A percentile compares a stretch with the other conserved stretches of the same genome.
Conservation (phyloP, 192 early-diverging fungal species). For the Backusella parvicylindrica region DNA sequence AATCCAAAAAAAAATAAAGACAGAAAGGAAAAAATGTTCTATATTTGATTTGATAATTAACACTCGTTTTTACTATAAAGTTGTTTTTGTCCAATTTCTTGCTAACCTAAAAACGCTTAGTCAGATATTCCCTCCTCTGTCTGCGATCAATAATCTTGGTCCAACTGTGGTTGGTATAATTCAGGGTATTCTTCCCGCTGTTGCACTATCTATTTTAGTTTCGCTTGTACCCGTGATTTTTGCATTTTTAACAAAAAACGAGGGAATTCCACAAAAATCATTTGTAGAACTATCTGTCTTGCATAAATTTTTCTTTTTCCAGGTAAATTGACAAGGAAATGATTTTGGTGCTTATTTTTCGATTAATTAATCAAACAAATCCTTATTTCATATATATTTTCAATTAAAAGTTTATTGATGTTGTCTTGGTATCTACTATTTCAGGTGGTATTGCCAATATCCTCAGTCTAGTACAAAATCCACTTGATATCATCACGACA, state of each 20-base stretch:
- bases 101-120: conserved; percentile 48
- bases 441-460: conserved; percentile 47
- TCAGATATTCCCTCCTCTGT: conserved; percentile 48
- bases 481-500: conserved; percentile 41
- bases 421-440: conserved; percentile 75
- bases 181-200: conserved; percentile 75
- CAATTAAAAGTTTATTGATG: conserved; percentile 62
- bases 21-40: neutral
- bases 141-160: conserved; percentile 31
- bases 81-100: conserved; percentile 53
- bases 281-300: conserved; percentile 60
- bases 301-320: conserved; percentile 74
- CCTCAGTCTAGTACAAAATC: conserved; percentile 44
- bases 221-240: conserved; percentile 63
- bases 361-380: neutral
- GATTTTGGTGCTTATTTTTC: neutral
- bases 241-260: conserved; percentile 54
- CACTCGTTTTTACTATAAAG: conserved; percentile 15
- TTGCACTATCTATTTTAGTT: conserved; percentile 68
- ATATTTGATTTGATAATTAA: neutral
- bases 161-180: conserved; percentile 47
- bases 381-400: neutral
- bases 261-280: conserved; percentile 55
- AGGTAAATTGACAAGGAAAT: neutral
- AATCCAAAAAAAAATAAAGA: conserved; percentile 1